A percentile compares a stretch with the other conserved stretches of the same genome.
Evolutionary conservation across 768 basidiomycete species (phyloP).

Genomic region (Flagelloscypha sp.): DNA sequence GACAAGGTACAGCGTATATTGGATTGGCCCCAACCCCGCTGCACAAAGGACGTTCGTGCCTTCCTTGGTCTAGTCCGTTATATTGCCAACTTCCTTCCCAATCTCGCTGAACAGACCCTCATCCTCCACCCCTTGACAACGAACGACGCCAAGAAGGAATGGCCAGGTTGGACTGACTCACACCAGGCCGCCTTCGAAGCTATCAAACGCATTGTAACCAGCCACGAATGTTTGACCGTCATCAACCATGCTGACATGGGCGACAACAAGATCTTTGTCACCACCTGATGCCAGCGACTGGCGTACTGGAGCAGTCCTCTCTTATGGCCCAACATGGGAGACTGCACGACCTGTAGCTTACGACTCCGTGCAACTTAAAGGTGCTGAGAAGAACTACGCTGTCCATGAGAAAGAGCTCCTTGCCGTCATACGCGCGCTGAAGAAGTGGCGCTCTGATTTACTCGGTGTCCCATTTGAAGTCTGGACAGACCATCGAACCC

Average conservation of each 20-base stretch:
- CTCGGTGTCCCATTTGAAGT: constrained; percentile 17
- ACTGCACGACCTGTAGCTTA: constrained; percentile 24
- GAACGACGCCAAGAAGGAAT: constrained; percentile 11
- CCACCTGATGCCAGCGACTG: constrained; percentile 22
- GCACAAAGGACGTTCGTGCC: constrained; percentile 11
- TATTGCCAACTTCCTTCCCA: constrained; percentile 20
- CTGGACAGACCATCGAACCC: constrained; percentile 29
- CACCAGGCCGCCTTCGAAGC: constrained; percentile 28
- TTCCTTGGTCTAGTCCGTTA: constrained; percentile 24
- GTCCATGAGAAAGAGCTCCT: constrained; percentile 31
- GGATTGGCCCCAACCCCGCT: constrained; percentile 18
- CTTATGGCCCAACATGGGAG: constrained; percentile 23
- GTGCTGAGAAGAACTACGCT: constrained; percentile 27
- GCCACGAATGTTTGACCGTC: constrained; percentile 17
- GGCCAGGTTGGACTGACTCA: constrained; percentile 17
- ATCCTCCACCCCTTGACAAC: constrained; percentile 19
- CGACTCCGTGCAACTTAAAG: constrained; percentile 20
- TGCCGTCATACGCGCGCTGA: constrained; percentile 23
- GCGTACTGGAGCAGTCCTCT: constrained; percentile 22
- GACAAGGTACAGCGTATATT: constrained; percentile 20
- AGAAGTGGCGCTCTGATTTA: constrained; percentile 19
- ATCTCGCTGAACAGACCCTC: constrained; percentile 19
- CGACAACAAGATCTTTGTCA: constrained; percentile 25
- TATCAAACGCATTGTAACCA: constrained; percentile 21
- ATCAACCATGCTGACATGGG: constrained; percentile 24